phyloP scores from a whole-genome alignment of 495 filamentous ascomycete genomes.

The Sporormia fimetaria region DNA sequence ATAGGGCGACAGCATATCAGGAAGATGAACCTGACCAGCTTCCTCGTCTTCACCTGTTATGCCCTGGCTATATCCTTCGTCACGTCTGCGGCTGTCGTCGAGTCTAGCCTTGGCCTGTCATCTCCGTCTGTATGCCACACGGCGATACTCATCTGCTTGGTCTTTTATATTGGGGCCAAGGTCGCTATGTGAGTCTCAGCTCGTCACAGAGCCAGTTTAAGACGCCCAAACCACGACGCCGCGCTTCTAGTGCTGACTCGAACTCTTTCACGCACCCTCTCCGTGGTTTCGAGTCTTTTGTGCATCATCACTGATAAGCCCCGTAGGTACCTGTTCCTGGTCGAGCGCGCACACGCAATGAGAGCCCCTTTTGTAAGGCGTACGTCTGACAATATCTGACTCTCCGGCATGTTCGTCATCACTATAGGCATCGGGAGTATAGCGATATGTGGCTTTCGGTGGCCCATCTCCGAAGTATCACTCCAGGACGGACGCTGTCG shows the following conservation, averaged over 20 bases:
- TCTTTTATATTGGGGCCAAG: constrained; percentile 31
- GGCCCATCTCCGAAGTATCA: constrained; percentile 26
- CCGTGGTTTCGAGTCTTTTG: not conserved
- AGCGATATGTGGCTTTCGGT: constrained; percentile 29
- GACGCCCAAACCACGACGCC: not conserved
- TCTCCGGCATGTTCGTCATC: constrained; percentile 26
- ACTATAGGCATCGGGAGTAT: constrained; percentile 30
- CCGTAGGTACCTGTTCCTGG: constrained; percentile 32
- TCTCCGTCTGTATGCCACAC: constrained; percentile 17
- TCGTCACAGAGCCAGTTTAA: not conserved
- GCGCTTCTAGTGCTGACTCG: not conserved
- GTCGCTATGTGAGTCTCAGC: constrained; percentile 19
- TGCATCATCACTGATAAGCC: not conserved
- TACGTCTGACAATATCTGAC: constrained; percentile 26
- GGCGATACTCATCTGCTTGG: constrained; percentile 30
- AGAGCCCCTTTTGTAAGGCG: constrained; percentile 19
- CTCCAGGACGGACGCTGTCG: constrained; percentile 26
- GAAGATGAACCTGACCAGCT: constrained; percentile 21
- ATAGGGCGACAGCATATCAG: constrained; percentile 10
- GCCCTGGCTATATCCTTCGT: constrained; percentile 21
- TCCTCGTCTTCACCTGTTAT: constrained; percentile 21
- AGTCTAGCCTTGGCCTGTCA: constrained; percentile 14
- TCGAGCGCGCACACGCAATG: constrained; percentile 31
- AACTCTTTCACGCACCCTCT: constrained; percentile 1
- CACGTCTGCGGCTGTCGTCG: constrained; percentile 17